These are phyloP conservation scores for Gossypium sturtianum DNA, from an alignment of 345 rosid genomes.

Conservation along the genomic window DNA sequence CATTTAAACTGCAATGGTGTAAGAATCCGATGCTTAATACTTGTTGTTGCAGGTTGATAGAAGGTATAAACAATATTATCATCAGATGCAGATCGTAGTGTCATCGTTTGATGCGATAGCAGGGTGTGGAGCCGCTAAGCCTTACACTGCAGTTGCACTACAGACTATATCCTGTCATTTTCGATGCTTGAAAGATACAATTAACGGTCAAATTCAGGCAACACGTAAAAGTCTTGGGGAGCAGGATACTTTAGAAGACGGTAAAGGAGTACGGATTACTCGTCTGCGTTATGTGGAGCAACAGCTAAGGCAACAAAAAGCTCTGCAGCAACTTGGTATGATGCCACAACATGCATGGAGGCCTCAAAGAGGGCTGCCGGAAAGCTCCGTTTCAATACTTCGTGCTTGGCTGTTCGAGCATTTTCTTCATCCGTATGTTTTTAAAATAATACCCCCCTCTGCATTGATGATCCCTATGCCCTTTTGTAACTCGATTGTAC, in stretches of 20 bases:
- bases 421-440: constrained; percentile 91
- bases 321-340: constrained; percentile 87
- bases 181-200: constrained; percentile 84
- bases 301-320: constrained; percentile 86
- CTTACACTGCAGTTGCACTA: constrained; percentile 81
- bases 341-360: constrained; percentile 92
- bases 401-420: constrained; percentile 99
- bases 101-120: constrained; percentile 88
- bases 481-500: not conserved
- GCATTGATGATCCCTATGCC: not conserved
- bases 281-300: constrained; percentile 87
- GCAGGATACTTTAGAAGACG: constrained; percentile 55
- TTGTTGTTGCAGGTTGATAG: constrained; percentile 65
- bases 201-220: constrained; percentile 59
- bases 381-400: constrained; percentile 79
- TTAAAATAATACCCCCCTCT: not conserved
- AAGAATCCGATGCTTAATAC: not conserved
- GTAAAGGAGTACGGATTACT: constrained; percentile 63
- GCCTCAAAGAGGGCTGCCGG: constrained; percentile 96
- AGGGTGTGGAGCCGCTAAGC: constrained; percentile 83
- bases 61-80: constrained; percentile 87
- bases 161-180: constrained; percentile 94
- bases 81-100: constrained; percentile 93
- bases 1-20: not conserved
- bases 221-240: constrained; percentile 75